These are phyloP conservation scores for Microcos paniculata DNA, from an alignment of 345 rosid species.

Conservation along the genomic window DNA sequence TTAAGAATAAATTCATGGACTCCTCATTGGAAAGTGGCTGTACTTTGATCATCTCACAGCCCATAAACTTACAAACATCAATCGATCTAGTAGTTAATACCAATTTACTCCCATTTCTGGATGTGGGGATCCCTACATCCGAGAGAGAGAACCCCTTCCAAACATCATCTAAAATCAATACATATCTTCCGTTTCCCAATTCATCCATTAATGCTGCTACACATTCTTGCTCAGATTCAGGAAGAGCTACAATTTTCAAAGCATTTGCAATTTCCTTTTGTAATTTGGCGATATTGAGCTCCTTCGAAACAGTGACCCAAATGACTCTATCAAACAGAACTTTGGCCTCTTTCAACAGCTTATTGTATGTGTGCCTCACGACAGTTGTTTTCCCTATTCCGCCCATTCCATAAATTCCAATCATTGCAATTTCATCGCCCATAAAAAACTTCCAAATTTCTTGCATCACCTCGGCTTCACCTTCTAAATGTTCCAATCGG, in stretches of 20 bases:
- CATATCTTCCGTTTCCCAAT: not conserved
- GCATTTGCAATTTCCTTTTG: not conserved
- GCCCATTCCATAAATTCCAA: not conserved
- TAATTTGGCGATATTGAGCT: not conserved
- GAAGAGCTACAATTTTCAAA: not conserved
- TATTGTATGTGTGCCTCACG: not conserved
- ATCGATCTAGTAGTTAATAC: not conserved
- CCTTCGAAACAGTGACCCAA: not conserved
- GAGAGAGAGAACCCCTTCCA: slow-evolving; percentile 2
- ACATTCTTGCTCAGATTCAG: not conserved
- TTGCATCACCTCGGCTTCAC: not conserved
- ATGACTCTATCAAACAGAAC: not conserved
- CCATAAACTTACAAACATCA: slow-evolving; percentile 2
- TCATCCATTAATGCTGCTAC: not conserved
- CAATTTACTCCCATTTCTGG: slow-evolving; percentile 9
- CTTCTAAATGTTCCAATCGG: not conserved
- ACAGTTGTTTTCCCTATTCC: not conserved
- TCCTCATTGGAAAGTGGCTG: no score
- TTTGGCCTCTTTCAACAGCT: not conserved
- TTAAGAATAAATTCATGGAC: no score
- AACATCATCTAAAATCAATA: slow-evolving; percentile 9
- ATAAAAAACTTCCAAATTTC: not conserved
- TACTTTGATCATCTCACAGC: not conserved
- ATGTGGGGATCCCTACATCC: slow-evolving; percentile 8
- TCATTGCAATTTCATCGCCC: not conserved